Percentiles rank a stretch among this genome's conserved stretches.
Evolutionary conservation across 805 yeast species (phyloP).

Genomic region (Yarrowia divulgata): DNA sequence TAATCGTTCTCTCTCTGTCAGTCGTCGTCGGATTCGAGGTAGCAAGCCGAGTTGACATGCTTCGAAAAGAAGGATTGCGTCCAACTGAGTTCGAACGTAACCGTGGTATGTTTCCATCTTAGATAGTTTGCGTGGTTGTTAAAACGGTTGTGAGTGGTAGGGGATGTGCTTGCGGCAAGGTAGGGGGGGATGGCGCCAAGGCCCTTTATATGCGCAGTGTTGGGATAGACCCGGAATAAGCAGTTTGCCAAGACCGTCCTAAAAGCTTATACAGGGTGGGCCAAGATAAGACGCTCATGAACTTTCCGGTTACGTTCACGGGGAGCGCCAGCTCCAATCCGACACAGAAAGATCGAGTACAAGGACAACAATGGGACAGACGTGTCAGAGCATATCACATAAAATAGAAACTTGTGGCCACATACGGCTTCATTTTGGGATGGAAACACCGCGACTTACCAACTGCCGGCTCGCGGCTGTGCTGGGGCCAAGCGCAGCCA

Average conservation of each 20-base stretch:
- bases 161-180: slow-evolving; percentile 6
- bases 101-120: slow-evolving; percentile 71
- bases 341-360: neutral
- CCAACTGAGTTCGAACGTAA: slow-evolving; percentile 61
- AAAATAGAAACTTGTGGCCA: no score
- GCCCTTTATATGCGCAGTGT: slow-evolving; percentile 36
- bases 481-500: slow-evolving; percentile 37
- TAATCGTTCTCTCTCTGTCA: slow-evolving; percentile 63
- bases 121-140: neutral
- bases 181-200: slow-evolving; percentile 29
- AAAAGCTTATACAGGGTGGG: slow-evolving; percentile 38
- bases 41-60: slow-evolving; percentile 64
- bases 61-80: slow-evolving; percentile 70
- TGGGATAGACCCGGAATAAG: slow-evolving; percentile 39
- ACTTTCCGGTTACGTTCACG: neutral
- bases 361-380: no score
- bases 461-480: slow-evolving; percentile 21
- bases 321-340: neutral
- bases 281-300: slow-evolving; percentile 26
- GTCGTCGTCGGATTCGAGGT: slow-evolving; percentile 63
- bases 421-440: no score
- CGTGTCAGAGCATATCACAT: no score
- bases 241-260: slow-evolving; percentile 37
- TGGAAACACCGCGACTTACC: neutral
- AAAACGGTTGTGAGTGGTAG: slow-evolving; percentile 57